These are phyloP conservation scores for Penicillium sp. DNA, from an alignment of 2,329 filamentous ascomycete genomes.

Conservation along the genomic window DNA sequence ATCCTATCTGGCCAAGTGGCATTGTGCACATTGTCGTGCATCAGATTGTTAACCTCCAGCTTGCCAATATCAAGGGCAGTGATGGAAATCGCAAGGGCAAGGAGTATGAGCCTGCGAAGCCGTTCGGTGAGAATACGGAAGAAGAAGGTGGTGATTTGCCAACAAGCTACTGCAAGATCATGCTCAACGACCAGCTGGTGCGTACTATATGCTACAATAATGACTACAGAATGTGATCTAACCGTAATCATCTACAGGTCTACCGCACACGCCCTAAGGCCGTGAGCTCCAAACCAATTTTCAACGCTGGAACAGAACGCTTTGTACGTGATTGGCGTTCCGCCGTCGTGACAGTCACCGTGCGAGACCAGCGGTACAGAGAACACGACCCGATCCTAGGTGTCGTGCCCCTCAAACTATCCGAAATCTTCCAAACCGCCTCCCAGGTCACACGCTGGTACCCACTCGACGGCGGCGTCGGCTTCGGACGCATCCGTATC, in stretches of 20 bases:
- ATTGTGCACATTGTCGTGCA: conserved; percentile 84
- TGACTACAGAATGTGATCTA: neutral
- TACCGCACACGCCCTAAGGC: conserved; percentile 96
- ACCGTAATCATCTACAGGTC: conserved; percentile 45
- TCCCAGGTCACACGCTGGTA: conserved; percentile 92
- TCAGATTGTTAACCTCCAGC: conserved; percentile 90
- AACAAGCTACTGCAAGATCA: conserved; percentile 89
- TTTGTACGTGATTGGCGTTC: conserved; percentile 94
- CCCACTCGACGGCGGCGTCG: conserved; percentile 90
- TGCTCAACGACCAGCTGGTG: conserved; percentile 81
- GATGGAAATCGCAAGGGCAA: conserved; percentile 76
- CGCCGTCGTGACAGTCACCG: conserved; percentile 79
- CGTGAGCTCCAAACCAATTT: conserved; percentile 91
- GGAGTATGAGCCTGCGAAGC: conserved; percentile 85
- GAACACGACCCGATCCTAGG: conserved; percentile 95
- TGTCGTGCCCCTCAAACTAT: conserved; percentile 83
- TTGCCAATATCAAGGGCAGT: conserved; percentile 87
- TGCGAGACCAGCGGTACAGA: conserved; percentile 83
- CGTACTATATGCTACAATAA: conserved; percentile 16
- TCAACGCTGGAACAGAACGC: conserved; percentile 91
- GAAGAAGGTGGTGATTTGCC: conserved; percentile 79
- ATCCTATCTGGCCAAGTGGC: conserved; percentile 94
- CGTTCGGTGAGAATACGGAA: conserved; percentile 81
- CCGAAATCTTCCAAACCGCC: conserved; percentile 81
- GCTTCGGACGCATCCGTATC: conserved; percentile 85